phyloP scores from a whole-genome alignment of 805 yeast species.

The Lipomyces orientalis region DNA sequence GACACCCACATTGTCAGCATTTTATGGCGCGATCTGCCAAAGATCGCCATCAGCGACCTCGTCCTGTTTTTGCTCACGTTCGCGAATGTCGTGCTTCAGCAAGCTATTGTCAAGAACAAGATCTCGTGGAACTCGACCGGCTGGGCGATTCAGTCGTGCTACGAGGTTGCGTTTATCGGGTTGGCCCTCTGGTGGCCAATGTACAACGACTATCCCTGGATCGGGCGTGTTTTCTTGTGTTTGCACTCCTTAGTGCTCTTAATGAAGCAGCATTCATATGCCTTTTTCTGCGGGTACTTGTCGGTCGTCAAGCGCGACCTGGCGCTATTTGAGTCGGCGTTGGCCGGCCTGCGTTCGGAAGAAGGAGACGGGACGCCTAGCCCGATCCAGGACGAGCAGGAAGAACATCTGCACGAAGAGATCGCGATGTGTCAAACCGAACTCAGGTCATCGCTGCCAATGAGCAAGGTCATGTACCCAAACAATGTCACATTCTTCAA shows the following conservation, averaged over 20 bases:
- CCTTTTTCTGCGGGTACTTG: constrained; percentile 88
- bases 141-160: constrained; percentile 62
- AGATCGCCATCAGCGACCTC: constrained; percentile 76
- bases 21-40: constrained; percentile 64
- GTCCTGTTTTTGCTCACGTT: constrained; percentile 74
- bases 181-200: constrained; percentile 65
- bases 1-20: constrained; percentile 62
- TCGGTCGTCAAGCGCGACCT: constrained; percentile 68
- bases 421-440: constrained; percentile 78
- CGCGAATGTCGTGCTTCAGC: constrained; percentile 64
- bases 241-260: constrained; percentile 83
- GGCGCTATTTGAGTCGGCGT: constrained; percentile 54
- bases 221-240: constrained; percentile 81
- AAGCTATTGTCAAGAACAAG: constrained; percentile 51
- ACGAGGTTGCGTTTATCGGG: constrained; percentile 59
- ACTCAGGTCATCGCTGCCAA: constrained; percentile 44
- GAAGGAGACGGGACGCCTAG: constrained; percentile 9
- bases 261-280: constrained; percentile 96
- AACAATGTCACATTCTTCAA: constrained; percentile 65
- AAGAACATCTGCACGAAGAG: constrained; percentile 50
- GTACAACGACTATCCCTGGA: constrained; percentile 75
- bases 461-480: constrained; percentile 61
- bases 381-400: constrained; percentile 42
- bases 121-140: constrained; percentile 72
- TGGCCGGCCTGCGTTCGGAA: constrained; percentile 43